phyloP scores from a whole-genome alignment of 495 filamentous ascomycete species.

The Neurospora terricola region DNA sequence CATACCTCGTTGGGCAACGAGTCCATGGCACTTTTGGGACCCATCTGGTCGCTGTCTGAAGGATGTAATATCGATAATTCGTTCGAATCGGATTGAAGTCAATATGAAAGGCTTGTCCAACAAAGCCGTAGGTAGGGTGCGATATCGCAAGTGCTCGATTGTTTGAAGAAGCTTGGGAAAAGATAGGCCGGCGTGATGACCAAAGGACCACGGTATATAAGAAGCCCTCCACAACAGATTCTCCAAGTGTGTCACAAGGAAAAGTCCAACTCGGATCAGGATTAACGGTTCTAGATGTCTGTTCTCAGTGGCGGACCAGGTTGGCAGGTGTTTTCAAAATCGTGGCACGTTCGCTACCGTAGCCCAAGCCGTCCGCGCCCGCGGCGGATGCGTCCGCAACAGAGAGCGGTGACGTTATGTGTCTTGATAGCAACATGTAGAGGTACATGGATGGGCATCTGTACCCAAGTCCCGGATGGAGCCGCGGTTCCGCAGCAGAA shows the following conservation, averaged over 20 bases:
- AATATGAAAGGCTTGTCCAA: background rate
- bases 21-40: conserved; percentile 21
- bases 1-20: conserved; percentile 37
- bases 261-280: background rate
- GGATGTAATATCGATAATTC: background rate
- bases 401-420: background rate
- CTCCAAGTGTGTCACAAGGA: background rate
- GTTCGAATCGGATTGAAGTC: background rate
- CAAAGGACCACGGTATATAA: background rate
- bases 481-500: background rate
- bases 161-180: background rate
- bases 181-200: background rate
- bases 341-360: background rate
- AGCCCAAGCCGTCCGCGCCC: background rate
- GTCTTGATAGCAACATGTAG: background rate
- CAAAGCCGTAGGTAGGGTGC: background rate
- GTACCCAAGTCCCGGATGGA: background rate
- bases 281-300: background rate
- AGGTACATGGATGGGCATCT: background rate
- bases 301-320: background rate
- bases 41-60: conserved; percentile 12
- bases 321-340: background rate
- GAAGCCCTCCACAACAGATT: background rate
- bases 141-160: background rate
- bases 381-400: background rate